Conservation (phyloP, 192 early-diverging fungal species). For the Gamsiella multidivaricata region DNA sequence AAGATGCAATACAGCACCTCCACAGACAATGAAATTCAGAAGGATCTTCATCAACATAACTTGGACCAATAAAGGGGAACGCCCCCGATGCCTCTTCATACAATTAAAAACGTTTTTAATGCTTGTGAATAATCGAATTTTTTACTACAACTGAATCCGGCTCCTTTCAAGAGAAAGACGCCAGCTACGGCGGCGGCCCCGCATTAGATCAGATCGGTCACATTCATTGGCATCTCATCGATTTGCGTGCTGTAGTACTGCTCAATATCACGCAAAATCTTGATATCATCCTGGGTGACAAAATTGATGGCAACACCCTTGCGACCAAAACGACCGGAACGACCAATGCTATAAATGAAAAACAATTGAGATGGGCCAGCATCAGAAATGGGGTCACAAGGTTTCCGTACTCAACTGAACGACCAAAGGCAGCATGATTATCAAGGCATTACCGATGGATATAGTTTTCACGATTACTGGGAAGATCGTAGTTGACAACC, state of each 20-base stretch:
- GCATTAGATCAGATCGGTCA: constrained; percentile 57
- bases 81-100: too few relatives aligned
- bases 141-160: background rate
- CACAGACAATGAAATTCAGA: too few relatives aligned
- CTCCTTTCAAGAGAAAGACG: constrained; percentile 4
- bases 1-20: too few relatives aligned
- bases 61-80: too few relatives aligned
- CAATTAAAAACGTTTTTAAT: too few relatives aligned
- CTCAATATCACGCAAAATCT: constrained; percentile 96
- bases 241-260: constrained; percentile 98
- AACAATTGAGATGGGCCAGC: constrained; percentile 2
- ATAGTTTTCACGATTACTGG: constrained; percentile 95
- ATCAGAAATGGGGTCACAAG: too few relatives aligned
- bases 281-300: constrained; percentile 94
- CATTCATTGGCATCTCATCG: constrained; percentile 94
- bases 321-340: constrained; percentile 96
- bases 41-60: too few relatives aligned
- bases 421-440: too few relatives aligned
- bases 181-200: too few relatives aligned
- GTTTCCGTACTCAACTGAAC: too few relatives aligned
- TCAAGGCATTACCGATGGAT: constrained; percentile 79
- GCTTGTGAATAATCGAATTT: too few relatives aligned
- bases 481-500: constrained; percentile 97
- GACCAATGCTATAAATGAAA: constrained; percentile 76
- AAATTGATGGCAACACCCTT: constrained; percentile 99